Base-by-base conservation (phyloP, 225 moss, liverwort and hornwort species). In the Straminergon stramineum region DNA sequence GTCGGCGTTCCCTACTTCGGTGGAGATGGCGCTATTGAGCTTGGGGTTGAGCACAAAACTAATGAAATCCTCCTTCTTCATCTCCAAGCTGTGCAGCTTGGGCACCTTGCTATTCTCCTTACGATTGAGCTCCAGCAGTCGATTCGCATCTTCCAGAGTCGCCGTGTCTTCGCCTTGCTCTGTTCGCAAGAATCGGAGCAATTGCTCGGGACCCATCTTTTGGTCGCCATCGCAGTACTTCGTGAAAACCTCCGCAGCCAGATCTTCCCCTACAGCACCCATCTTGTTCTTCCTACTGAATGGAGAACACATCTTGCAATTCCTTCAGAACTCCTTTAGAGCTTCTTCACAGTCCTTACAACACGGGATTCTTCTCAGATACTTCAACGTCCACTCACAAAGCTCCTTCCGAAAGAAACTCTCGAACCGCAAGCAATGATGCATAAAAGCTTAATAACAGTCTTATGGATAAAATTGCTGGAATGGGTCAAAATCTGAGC, bases 141-240 rank as follows among this genome's bases (percentile, higher is more conserved):
- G 75, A 87, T 92, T 77, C 11, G 95, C 95, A 39, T 94, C 90
- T 13, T 92, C 94, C 17, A 92, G 43, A 10, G 91, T 95, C 7
- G 92, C 93, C 2, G 62, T 81, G 10, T 67, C 75, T 86, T 97
- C 98, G 26, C 92, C 95, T 85, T 98, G 98, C 90, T 93, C 96
- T 14, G 43, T 53, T 9, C 65, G 92, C 89, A 98, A 66, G 73
- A 98, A 98, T 30, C 64, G 88, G 24, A 92, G 92, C 61, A 98
- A 37, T 88, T 94, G 93, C 85, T 87, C 94, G 9, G 94, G 73
- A 0, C 86, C 94, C 82, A 98, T 86, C 84, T 94, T 88, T 6
- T 83, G 74, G 7, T 90, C 81, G 68, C 93, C 97, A 89, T 93
- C 90, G 78, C 96, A 90, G 73, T 98, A 98, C 90, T 91, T 94